Base-by-base conservation (phyloP, 768 basidiomycete species). In the Lactarius sanguifluus region DNA sequence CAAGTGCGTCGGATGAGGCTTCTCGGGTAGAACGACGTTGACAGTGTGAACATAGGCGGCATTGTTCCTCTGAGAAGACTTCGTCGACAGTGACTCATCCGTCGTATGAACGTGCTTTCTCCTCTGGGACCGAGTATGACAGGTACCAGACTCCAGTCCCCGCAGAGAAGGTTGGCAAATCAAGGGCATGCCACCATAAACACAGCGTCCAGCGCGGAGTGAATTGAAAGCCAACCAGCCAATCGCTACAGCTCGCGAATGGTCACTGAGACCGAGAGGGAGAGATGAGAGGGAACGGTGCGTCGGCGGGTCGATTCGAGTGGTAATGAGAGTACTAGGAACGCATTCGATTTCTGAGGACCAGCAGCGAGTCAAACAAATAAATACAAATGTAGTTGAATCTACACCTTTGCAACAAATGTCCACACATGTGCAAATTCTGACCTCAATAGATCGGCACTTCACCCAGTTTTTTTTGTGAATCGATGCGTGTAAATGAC, bases 171-270 rank as follows among this genome's bases (percentile, higher is more conserved):
- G 20, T 64, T 54, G 66, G 58, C 66, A 64, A 38, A 32, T 67
- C 25, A 32, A 59, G 16, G 52, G 58, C 66, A 67, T 67, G 34
- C 62, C 66, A 64, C 59, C 57, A 61, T 55, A 54, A 58, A 60
- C 50, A 55, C 50, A 55, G 66, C 66, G 66, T 64, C 66, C 66
- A 67, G 66, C 66, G 66, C 66, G 12, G 57, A 55, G 50, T 41
- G 28, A 47, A 25, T 9, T 59, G 18, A 63, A 36, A 41, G 28
- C 36, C 38, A 52, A 47, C 38, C 56, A 57, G 38, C n/a, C 32
- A 16, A 38, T 41, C 28, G 18, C 34, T 20, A 54, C n/a, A 50
- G 43, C 43, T 50, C n/a, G 20, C 12, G 38, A 41, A 56, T 12
- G 38, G 54, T 62, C 36, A 57, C 55, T 13, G 41, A 52, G 55